Conservation (phyloP, 2,329 filamentous ascomycete species). For the Phyllachora maydis region DNA sequence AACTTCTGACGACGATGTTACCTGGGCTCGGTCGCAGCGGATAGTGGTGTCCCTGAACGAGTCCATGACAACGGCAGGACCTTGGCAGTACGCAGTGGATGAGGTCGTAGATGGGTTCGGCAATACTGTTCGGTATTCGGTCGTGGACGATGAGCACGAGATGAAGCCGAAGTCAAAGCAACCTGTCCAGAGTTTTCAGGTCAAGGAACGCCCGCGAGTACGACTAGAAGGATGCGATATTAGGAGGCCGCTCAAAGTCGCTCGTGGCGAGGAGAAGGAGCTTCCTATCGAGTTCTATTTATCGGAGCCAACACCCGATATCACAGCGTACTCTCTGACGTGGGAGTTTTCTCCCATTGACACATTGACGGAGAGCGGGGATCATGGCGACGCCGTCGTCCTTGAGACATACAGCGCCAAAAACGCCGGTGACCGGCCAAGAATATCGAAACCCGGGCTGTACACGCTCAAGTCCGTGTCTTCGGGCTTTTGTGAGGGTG, state of each 20-base stretch:
- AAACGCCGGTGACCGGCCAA: slow-evolving; percentile 38
- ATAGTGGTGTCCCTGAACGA: slow-evolving; percentile 78
- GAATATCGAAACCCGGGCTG: slow-evolving; percentile 58
- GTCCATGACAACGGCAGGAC: slow-evolving; percentile 57
- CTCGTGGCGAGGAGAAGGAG: slow-evolving; percentile 45
- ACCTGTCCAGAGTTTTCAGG: slow-evolving; percentile 58
- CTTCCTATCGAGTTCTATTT: slow-evolving; percentile 55
- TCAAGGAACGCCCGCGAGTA: slow-evolving; percentile 68
- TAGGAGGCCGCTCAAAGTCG: slow-evolving; percentile 63
- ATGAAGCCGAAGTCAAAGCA: slow-evolving; percentile 35
- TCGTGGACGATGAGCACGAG: slow-evolving; percentile 46
- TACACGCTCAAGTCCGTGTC: slow-evolving; percentile 69
- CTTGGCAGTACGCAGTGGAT: slow-evolving; percentile 80
- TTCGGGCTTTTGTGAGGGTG: slow-evolving; percentile 66
- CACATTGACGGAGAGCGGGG: slow-evolving; percentile 45
- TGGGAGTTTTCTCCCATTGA: slow-evolving; percentile 69
- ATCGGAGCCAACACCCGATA: slow-evolving; percentile 32
- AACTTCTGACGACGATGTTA: slow-evolving; percentile 40
- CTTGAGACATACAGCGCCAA: slow-evolving; percentile 39
- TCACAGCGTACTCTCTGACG: slow-evolving; percentile 49
- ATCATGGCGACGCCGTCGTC: slow-evolving; percentile 40
- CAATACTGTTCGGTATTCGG: slow-evolving; percentile 60
- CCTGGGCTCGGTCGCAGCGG: slow-evolving; percentile 60
- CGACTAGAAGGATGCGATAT: slow-evolving; percentile 57
- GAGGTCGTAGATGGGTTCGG: slow-evolving; percentile 83